A percentile compares a stretch with the other conserved stretches of the same genome.
Conservation (phyloP, 1,284 basidiomycete species). For the Ceratobasidium sp. region DNA sequence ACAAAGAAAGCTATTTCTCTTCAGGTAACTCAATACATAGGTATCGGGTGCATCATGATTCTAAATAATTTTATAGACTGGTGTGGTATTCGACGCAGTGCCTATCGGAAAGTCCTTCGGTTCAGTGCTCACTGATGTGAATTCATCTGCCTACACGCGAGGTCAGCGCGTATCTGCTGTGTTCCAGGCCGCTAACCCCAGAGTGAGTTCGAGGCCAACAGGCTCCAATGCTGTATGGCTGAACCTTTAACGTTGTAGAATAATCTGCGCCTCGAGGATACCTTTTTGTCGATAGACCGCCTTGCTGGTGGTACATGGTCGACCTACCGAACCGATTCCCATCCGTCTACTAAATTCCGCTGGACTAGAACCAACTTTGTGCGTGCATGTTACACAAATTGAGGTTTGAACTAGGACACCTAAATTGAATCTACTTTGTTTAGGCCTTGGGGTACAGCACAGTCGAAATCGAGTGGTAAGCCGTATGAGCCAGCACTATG, state of each 20-base stretch:
- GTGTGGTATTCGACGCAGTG: conserved; percentile 67
- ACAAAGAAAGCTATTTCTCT: conserved; percentile 72
- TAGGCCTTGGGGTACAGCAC: conserved; percentile 39
- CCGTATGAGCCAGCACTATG: background rate
- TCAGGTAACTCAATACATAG: conserved; percentile 54
- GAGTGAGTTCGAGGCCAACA: conserved; percentile 57
- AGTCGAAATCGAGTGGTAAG: conserved; percentile 39
- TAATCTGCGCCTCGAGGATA: conserved; percentile 75
- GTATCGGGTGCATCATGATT: background rate
- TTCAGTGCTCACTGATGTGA: conserved; percentile 66
- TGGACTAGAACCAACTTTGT: conserved; percentile 69
- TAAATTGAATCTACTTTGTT: background rate
- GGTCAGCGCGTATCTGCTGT: conserved; percentile 66
- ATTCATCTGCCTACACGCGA: conserved; percentile 57
- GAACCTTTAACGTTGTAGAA: conserved; percentile 58
- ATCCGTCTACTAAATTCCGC: conserved; percentile 75
- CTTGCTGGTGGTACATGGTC: conserved; percentile 59
- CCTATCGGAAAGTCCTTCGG: conserved; percentile 70
- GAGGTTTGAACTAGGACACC: too few relatives aligned
- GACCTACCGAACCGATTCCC: conserved; percentile 73
- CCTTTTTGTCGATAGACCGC: conserved; percentile 74
- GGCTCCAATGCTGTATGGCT: background rate
- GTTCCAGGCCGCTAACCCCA: conserved; percentile 81
- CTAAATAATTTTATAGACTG: conserved; percentile 52
- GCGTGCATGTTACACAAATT: too few relatives aligned